Evolutionary conservation across 75 land plant species (phyloP).

Genomic region (Adiantum capillusveneris): DNA sequence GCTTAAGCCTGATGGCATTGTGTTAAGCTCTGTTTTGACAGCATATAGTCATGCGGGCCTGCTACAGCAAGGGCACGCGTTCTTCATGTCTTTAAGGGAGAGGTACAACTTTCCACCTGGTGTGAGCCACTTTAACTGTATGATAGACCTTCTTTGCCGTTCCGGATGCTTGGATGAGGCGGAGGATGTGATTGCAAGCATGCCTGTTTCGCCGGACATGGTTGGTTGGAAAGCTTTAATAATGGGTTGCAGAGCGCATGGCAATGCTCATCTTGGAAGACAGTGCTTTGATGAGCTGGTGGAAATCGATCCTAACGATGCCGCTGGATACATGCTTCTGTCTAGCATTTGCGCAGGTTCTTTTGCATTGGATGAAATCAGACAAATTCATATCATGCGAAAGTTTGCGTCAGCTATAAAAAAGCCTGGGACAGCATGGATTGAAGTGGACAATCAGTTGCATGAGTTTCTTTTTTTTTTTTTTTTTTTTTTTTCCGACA

Average conservation of each 20-base stretch:
- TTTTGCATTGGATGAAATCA: slow-evolving; percentile 40
- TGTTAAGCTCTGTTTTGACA: slow-evolving; percentile 8
- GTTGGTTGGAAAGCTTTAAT: slow-evolving; percentile 49
- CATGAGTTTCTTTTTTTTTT: slow-evolving; percentile 3
- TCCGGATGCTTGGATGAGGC: slow-evolving; percentile 47
- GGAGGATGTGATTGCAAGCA: slow-evolving; percentile 26
- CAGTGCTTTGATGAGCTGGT: slow-evolving; percentile 22
- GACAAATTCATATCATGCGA: slow-evolving; percentile 26
- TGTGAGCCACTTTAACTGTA: slow-evolving; percentile 47
- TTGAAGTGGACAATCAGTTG: slow-evolving; percentile 25
- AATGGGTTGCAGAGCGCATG: slow-evolving; percentile 36
- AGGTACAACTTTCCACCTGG: slow-evolving; percentile 19
- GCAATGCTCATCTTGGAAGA: slow-evolving; percentile 29
- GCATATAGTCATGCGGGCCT: slow-evolving; percentile 19
- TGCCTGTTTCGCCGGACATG: slow-evolving; percentile 31
- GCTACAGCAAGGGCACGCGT: slow-evolving; percentile 6
- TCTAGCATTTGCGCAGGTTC: slow-evolving; percentile 49
- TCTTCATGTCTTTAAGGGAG: slow-evolving; percentile 8
- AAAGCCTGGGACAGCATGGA: slow-evolving; percentile 45
- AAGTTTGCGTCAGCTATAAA: slow-evolving; percentile 12
- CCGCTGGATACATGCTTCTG: slow-evolving; percentile 43
- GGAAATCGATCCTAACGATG: slow-evolving; percentile 26
- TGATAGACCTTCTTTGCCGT: slow-evolving; percentile 52
- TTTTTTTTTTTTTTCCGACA: too few species aligned
- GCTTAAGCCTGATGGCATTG: slow-evolving; percentile 7